phyloP scores from a whole-genome alignment of 2,329 filamentous ascomycete genomes.

The Escovopsis sp. region DNA sequence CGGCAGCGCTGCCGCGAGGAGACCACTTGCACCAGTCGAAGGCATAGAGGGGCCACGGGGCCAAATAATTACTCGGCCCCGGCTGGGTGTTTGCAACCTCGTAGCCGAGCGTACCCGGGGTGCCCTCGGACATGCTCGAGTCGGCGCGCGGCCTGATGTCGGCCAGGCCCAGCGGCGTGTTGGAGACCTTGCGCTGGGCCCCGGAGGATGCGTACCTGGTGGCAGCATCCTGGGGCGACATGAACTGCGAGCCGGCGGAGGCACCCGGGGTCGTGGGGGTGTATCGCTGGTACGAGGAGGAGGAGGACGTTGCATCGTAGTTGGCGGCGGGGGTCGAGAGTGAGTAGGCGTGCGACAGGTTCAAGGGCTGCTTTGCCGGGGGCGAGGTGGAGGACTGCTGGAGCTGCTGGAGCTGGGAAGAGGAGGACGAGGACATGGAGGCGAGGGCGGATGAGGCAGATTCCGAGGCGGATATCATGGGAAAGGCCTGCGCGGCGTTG shows the following conservation, averaged over 20 bases:
- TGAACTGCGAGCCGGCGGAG: conserved; percentile 44
- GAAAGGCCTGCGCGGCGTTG: conserved; percentile 30
- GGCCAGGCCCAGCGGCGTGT: conserved; percentile 78
- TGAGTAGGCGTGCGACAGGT: conserved; percentile 60
- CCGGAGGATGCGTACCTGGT: conserved; percentile 40
- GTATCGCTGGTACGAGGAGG: conserved; percentile 43
- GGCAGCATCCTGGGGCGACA: conserved; percentile 35
- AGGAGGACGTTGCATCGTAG: conserved; percentile 40
- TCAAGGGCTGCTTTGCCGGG: conserved; percentile 30
- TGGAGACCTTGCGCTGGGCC: conserved; percentile 51
- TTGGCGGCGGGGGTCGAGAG: conserved; percentile 62
- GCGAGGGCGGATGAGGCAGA: conserved; percentile 9
- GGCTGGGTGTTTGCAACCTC: conserved; percentile 51
- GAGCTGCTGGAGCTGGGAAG: conserved; percentile 1
- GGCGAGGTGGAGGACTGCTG: conserved; percentile 19
- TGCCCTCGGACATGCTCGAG: conserved; percentile 60
- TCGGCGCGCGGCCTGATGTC: conserved; percentile 84
- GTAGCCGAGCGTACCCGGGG: conserved; percentile 46
- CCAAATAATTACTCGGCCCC: conserved; percentile 81
- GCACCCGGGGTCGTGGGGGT: conserved; percentile 50
- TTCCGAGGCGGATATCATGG: conserved; percentile 29
- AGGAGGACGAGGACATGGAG: conserved; percentile 16
- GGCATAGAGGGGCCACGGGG: conserved; percentile 90
- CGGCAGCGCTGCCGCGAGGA: conserved; percentile 62
- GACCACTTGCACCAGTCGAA: conserved; percentile 99